Base-by-base conservation (phyloP, 164 flowering plant genomes). In the Chimonanthus salicifolius region DNA sequence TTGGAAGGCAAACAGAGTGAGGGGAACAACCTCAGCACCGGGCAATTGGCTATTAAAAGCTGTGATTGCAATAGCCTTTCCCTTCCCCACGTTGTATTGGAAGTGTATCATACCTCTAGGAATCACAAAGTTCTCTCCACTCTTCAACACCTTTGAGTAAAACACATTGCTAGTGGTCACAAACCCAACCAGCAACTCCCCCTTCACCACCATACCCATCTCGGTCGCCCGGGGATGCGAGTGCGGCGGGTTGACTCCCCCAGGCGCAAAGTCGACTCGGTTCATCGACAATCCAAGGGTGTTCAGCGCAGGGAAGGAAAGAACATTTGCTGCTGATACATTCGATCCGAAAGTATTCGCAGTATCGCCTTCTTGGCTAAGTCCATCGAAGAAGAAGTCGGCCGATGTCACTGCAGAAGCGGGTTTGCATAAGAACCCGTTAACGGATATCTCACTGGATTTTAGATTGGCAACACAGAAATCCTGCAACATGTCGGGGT, bases 1-100 rank as follows among this genome's bases (percentile, higher is more conserved):
- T 63, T 77, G 6, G 94, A 72, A 73, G 70, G 70, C 88, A 68
- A 91, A 91, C 18, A 89, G 82, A 18, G 77, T 79, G 18, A 6
- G 4, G 0, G 90, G 60, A 8, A 78, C 43, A 11, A 74, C 16
- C 7, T 66, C 85, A n/a, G 76, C 72, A 2, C 92, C 92, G 2
- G 92, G 91, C 48, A 77, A 48, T 33, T 91, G 92, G 70, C 90
- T 88, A 77, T 89, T 86, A 78, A 91, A 91, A 74, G 91, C 80
- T 0, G 92, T 80, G 69, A 88, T 62, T 3, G 81, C 68, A 3
- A 74, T 81, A 4, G 94, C 94, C 73, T 83, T 84, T 3, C 77
- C 33, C 33, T 33, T 33, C 33, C 60, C 60, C 11, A 54, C 16
- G 16, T 54, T 54, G 60, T 13, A 13, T 15, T 54, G 60, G 16